Conservation (phyloP, 2,329 filamentous ascomycete species). For the Cephalotrichum gorgonifer region DNA sequence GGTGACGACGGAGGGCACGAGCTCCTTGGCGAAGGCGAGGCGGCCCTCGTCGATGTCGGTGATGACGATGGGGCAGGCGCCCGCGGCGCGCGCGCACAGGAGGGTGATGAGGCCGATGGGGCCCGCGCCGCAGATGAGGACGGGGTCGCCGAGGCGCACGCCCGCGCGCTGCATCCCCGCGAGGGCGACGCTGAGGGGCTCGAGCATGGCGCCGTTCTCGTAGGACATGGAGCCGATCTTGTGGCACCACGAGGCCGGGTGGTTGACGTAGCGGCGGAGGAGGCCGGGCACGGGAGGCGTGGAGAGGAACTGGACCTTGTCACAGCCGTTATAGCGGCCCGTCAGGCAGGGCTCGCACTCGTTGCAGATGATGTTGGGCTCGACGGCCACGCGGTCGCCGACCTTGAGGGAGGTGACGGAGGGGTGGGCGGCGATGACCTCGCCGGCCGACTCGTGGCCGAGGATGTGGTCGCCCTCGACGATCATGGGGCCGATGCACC, state of each 20-base stretch:
- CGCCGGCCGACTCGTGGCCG: slow-evolving; percentile 86
- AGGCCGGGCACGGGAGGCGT: slow-evolving; percentile 85
- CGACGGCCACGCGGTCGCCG: slow-evolving; percentile 86
- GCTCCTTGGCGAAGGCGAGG: slow-evolving; percentile 71
- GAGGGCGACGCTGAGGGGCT: slow-evolving; percentile 81
- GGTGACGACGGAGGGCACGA: slow-evolving; percentile 70
- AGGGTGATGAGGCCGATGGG: slow-evolving; percentile 88
- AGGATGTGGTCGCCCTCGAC: slow-evolving; percentile 83
- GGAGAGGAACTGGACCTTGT: slow-evolving; percentile 74
- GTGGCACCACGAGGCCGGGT: slow-evolving; percentile 90
- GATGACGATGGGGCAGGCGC: slow-evolving; percentile 83
- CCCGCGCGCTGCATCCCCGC: slow-evolving; percentile 78
- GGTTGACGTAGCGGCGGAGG: slow-evolving; percentile 85
- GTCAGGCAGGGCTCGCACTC: slow-evolving; percentile 84
- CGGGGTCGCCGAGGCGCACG: slow-evolving; percentile 73
- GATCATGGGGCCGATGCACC: slow-evolving; percentile 93
- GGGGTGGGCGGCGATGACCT: slow-evolving; percentile 70
- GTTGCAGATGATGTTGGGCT: slow-evolving; percentile 89
- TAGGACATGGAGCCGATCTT: slow-evolving; percentile 89
- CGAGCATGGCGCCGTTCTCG: slow-evolving; percentile 82
- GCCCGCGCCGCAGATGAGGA: slow-evolving; percentile 83
- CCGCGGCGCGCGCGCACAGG: slow-evolving; percentile 74
- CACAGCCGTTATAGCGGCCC: slow-evolving; percentile 92
- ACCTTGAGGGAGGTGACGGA: slow-evolving; percentile 68
- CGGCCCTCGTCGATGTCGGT: slow-evolving; percentile 89